Evolutionary conservation across 441 rosid species (phyloP), one percentile per base, ranked within the genome.

Genomic region (Erysimum pusillum): DNA sequence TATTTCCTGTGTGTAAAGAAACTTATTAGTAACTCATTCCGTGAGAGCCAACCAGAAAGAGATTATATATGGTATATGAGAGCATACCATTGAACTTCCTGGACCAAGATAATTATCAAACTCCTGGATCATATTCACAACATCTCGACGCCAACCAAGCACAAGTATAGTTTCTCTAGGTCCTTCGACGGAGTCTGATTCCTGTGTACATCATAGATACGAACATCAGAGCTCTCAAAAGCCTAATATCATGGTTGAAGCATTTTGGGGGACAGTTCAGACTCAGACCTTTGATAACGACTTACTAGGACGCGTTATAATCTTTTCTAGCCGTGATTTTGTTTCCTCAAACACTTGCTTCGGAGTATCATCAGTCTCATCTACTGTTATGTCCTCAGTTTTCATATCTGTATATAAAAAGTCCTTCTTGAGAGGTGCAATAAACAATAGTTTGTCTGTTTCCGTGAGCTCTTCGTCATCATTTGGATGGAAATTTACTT

Each of bases 61-160:
- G 44, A 28, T 56, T 49, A 45, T 22, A 22, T n/a, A n/a, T 35
- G 42, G 18, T 56, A 56, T 71, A 20, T 42, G 31, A 36, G 63
- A 36, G 63, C 80, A 69, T 90, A 95, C 99, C 92, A 93, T 72
- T 73, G 82, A 78, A 70, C 99, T 93, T 66, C 98, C 97, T 63
- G 99, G 96, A 77, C 99, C 99, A 71, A 95, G 95, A 87, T 93
- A 95, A 71, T 89, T 91, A 81, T 93, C 96, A 83, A 91, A 93
- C 86, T 96, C 99, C 75, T 91, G 83, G 64, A 90, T 84, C 98
- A 96, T 91, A 73, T 90, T 87, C 38, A 81, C 84, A 81, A 91
- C 87, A 82, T 88, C 97, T 9, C 91, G 83, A 60, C 97, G 97
- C 99, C 99, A 96, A 54, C 99, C 99, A 79, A 96, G 97, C 76